Evolutionary conservation across 2,329 filamentous ascomycete species (phyloP).

Genomic region (Chaetothyriales sp.): DNA sequence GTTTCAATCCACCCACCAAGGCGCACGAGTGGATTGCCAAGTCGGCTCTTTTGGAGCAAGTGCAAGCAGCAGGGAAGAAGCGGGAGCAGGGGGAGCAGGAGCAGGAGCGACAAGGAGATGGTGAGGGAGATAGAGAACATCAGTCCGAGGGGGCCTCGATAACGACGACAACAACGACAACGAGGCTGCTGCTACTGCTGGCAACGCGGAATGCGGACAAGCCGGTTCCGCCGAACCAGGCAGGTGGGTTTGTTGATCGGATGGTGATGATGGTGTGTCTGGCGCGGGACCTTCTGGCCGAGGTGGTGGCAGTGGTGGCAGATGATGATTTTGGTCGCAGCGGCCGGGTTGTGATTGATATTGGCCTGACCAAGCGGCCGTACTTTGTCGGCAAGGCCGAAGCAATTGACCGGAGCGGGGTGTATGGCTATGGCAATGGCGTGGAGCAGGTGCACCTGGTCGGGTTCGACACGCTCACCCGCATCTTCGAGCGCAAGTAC

Average conservation of each 20-base stretch:
- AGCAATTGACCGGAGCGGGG: conserved; percentile 25
- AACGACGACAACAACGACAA: conserved; percentile 17
- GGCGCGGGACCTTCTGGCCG: conserved; percentile 27
- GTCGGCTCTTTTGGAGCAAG: conserved; percentile 33
- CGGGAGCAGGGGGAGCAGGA: no score
- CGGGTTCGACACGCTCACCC: conserved; percentile 34
- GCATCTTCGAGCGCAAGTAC: conserved; percentile 35
- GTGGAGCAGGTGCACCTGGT: conserved; percentile 33
- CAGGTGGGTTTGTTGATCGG: conserved; percentile 29
- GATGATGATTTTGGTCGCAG: neutral
- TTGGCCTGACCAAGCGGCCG: conserved; percentile 34
- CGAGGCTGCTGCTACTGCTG: conserved; percentile 42
- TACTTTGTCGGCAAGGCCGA: conserved; percentile 35
- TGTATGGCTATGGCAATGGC: conserved; percentile 21
- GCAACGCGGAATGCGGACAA: conserved; percentile 53
- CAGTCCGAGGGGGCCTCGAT: no score
- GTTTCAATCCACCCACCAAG: conserved; percentile 49
- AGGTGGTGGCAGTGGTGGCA: conserved; percentile 4
- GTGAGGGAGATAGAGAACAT: no score
- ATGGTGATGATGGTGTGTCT: conserved; percentile 35
- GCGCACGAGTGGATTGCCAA: conserved; percentile 43
- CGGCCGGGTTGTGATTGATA: conserved; percentile 23
- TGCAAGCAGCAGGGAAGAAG: conserved; percentile 1
- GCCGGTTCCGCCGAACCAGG: conserved; percentile 31
- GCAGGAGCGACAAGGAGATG: no score